Base-by-base conservation (phyloP, 352 stramenopile species). In the Phytophthora palmivora region DNA sequence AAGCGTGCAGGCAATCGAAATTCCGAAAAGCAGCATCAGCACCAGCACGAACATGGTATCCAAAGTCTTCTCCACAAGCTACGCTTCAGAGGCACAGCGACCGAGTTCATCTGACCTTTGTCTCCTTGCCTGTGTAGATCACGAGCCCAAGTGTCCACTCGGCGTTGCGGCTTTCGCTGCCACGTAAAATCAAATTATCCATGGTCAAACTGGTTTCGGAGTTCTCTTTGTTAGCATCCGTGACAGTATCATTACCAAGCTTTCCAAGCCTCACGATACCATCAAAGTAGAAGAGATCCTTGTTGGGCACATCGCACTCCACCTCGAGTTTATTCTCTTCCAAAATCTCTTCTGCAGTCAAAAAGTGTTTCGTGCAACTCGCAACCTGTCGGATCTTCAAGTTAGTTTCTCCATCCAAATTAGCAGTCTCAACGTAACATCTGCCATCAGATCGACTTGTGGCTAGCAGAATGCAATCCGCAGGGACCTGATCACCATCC, bases 11-110 rank as follows among this genome's bases (percentile, higher is more conserved):
- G 84, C 77, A 28, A 94, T 78, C 3, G 87, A 91, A 57, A 97
- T 95, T 32, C 78, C 76, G 48, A 95, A 95, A 9, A 96, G 82
- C 68, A 95, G 63, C 58, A 95, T 87, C 26, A 96, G 52, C 21
- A 95, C 82, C 9, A 96, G 66, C 33, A 96, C 84, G 34, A 96
- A 95, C 86, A 95, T 95, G 9, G 80, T 94, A 46, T 95, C 86
- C 45, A 95, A 64, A 0, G 84, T 95, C 67, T 91, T 91, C 61
- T 95, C 87, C 21, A 95, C 87, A 63, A 93, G 48, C 83, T 95
- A 34, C 88, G 84, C 63, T 95, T 95, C 4, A 95, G 56, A 14
- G 88, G 88, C 24, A 92, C 81, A n/a, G 74, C 78, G 2, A 81
- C 70, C 11, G 87, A 91, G 71, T 96, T 96, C 78, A 94, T 89